Evolutionary conservation across 164 flowering plant genomes (phyloP), one percentile per base, ranked within the genome.

Genomic region (Vitis rotundifolia): DNA sequence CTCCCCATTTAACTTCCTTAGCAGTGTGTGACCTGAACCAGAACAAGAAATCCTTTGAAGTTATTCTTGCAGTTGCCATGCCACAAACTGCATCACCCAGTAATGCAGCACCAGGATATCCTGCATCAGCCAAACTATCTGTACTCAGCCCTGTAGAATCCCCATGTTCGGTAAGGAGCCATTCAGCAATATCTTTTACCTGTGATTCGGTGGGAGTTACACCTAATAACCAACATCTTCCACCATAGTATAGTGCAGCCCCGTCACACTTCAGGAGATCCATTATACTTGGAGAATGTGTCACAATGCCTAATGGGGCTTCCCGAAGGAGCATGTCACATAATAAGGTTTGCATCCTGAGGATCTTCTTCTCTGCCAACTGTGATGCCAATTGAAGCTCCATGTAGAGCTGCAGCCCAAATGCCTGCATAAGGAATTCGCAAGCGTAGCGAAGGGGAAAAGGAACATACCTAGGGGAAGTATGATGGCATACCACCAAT

Each of bases 221-320:
- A 4, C 97, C 94, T 44, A 88, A 74, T 44, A 78, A 68, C 80
- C 84, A 82, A 71, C 80, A 81, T 59, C 47, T 75, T 64, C 85
- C 87, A 0, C 71, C 74, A 70, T 86, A 88, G 12, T 68, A 86
- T 49, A 91, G 61, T 29, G 90, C 94, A 18, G 94, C 90, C 12
- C 94, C 97, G 72, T 91, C 88, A 73, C 94, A 89, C 79, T 86
- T 89, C 44, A 91, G 86, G 31, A 91, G 86, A 72, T 91, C 89
- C 93, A 87, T 89, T 12, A 92, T 81, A 69, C 78, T 87, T 15
- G 97, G 95, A 11, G 85, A 80, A 59, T 82, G 88, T 31, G 89
- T 83, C 61, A 89, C 84, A n/a, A 90, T 81, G 19, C 91, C 85
- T 49, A 71, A 75, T 22, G 92, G 93, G 1, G 84, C 77, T 58